phyloP scores from a whole-genome alignment of 352 stramenopile genomes.

The Globisporangium viniferum region DNA sequence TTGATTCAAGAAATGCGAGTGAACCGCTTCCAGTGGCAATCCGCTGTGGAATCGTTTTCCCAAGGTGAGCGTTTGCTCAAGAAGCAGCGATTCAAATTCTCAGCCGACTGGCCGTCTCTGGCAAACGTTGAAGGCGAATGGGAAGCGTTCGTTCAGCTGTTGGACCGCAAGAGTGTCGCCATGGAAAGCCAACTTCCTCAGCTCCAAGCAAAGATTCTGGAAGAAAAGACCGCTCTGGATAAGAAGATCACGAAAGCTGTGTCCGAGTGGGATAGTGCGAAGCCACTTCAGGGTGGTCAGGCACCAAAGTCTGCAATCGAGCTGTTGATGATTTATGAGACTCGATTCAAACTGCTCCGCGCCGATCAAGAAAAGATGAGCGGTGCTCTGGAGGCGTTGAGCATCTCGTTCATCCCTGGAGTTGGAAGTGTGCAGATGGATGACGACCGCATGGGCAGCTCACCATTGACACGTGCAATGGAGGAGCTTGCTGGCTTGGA shows the following conservation, averaged over 20 bases:
- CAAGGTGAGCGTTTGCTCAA: constrained; percentile 95
- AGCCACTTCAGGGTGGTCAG: constrained; percentile 73
- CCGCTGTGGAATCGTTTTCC: constrained; percentile 87
- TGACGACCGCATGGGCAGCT: constrained; percentile 76
- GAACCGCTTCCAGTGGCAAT: constrained; percentile 69
- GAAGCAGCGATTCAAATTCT: constrained; percentile 95
- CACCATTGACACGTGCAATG: constrained; percentile 63
- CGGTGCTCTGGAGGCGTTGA: constrained; percentile 95
- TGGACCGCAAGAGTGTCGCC: constrained; percentile 83
- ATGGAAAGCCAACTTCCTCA: constrained; percentile 98
- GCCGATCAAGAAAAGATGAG: constrained; percentile 95
- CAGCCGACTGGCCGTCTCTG: constrained; percentile 94
- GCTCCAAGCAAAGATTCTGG: constrained; percentile 96
- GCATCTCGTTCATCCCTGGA: constrained; percentile 63
- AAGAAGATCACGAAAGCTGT: constrained; percentile 78
- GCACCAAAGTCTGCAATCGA: constrained; percentile 74
- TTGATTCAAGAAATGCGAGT: constrained; percentile 88
- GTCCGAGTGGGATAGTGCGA: constrained; percentile 75
- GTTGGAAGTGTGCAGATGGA: constrained; percentile 52
- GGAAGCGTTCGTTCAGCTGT: constrained; percentile 91
- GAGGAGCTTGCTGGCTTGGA: constrained; percentile 95
- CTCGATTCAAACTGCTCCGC: constrained; percentile 74
- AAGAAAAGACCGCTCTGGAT: constrained; percentile 92
- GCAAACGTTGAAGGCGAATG: constrained; percentile 96
- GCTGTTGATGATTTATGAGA: constrained; percentile 82